Conservation (phyloP, 345 rosid species). For the Geranium brycei region DNA sequence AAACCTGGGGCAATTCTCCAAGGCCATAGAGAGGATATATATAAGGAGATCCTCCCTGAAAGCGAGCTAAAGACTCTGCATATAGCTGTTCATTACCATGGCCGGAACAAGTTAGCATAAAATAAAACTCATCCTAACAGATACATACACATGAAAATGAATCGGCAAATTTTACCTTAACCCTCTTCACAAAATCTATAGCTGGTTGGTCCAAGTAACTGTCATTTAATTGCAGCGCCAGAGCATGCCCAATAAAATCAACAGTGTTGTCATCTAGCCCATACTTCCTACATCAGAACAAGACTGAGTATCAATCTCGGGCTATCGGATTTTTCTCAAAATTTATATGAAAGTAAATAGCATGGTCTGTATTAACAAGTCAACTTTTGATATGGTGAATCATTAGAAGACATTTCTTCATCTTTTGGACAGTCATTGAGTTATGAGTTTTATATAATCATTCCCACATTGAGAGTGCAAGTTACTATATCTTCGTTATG, state of each 20-base stretch:
- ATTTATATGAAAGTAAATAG: too few relatives aligned
- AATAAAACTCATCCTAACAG: too few relatives aligned
- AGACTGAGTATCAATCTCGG: not conserved
- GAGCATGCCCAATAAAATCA: constrained; percentile 86
- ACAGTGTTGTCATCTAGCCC: constrained; percentile 86
- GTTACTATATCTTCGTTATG: not conserved
- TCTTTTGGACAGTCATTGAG: not conserved
- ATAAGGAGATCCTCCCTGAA: constrained; percentile 89
- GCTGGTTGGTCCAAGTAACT: constrained; percentile 72
- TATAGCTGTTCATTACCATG: constrained; percentile 38
- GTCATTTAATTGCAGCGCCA: constrained; percentile 72
- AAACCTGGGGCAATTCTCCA: constrained; percentile 90
- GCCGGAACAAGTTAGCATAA: not conserved
- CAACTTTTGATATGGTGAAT: not conserved
- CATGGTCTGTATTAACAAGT: too few relatives aligned
- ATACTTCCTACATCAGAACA: constrained; percentile 34
- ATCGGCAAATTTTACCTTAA: constrained; percentile 38
- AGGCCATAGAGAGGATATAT: constrained; percentile 83
- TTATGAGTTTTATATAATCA: not conserved
- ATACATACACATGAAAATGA: not conserved
- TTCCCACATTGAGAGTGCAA: not conserved
- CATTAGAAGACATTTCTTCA: too few relatives aligned
- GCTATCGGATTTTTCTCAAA: not conserved
- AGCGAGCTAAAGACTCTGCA: constrained; percentile 81
- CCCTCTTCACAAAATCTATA: constrained; percentile 60